Percentiles rank a stretch among this genome's conserved stretches.
Evolutionary conservation across 306 rosid genomes (phyloP).

Genomic region (Cicer bijugum): DNA sequence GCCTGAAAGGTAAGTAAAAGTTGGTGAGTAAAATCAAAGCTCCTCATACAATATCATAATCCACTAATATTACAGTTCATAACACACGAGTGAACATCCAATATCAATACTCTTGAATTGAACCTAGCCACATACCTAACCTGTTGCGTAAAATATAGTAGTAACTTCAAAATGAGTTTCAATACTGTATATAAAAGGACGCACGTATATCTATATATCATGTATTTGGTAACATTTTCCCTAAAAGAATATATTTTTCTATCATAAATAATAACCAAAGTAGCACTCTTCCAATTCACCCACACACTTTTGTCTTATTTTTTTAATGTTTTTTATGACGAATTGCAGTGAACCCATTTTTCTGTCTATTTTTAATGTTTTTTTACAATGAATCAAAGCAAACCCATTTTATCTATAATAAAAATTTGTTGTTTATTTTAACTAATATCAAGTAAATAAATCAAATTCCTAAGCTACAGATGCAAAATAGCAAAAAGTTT

Average conservation of each 20-base stretch:
- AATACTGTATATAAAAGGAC: not conserved
- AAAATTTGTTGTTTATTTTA: too few relatives aligned
- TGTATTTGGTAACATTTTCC: not conserved
- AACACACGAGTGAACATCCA: not conserved
- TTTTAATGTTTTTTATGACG: too few relatives aligned
- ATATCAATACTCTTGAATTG: slow-evolving; percentile 1
- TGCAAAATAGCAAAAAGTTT: not conserved
- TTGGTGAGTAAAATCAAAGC: slow-evolving; percentile 2
- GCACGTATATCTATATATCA: not conserved
- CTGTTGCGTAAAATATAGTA: not conserved
- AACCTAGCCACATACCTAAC: slow-evolving; percentile 2
- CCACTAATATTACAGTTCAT: slow-evolving; percentile 14
- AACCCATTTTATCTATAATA: too few relatives aligned
- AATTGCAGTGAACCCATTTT: too few relatives aligned
- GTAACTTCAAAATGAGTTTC: not conserved
- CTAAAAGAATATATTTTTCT: not conserved
- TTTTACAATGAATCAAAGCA: too few relatives aligned
- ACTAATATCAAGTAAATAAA: not conserved
- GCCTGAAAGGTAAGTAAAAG: slow-evolving; percentile 54
- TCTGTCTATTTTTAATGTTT: too few relatives aligned
- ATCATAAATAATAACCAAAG: not conserved
- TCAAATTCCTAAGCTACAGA: not conserved
- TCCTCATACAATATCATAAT: not conserved
- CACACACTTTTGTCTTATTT: not conserved
- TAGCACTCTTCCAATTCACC: not conserved